phyloP scores from a whole-genome alignment of 2,329 filamentous ascomycete genomes.

The Zarea fungicola region DNA sequence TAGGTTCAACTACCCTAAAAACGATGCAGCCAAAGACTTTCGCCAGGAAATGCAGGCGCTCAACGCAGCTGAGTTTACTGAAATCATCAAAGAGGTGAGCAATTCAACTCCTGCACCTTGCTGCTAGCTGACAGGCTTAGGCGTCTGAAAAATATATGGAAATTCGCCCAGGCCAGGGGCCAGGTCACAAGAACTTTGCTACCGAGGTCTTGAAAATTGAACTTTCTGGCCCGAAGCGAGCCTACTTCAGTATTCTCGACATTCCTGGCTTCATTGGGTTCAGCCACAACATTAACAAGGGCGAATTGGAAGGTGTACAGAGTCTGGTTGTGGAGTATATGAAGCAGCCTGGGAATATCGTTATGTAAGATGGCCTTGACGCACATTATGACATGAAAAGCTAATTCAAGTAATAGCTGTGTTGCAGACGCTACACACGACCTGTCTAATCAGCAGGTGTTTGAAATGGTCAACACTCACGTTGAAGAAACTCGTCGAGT shows the following conservation, averaged over 20 bases:
- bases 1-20: slow-evolving; percentile 18
- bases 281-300: slow-evolving; percentile 21
- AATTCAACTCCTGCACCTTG: too few relatives aligned
- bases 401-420: slow-evolving; percentile 22
- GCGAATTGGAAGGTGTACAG: slow-evolving; percentile 25
- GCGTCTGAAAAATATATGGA: slow-evolving; percentile 26
- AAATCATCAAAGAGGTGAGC: slow-evolving; percentile 27
- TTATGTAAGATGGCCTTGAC: slow-evolving; percentile 29
- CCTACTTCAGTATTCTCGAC: slow-evolving; percentile 34
- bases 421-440: slow-evolving; percentile 28
- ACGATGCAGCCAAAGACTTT: slow-evolving; percentile 19
- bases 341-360: slow-evolving; percentile 29
- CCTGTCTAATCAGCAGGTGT: slow-evolving; percentile 26
- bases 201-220: slow-evolving; percentile 33
- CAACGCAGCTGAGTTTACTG: slow-evolving; percentile 23
- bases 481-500: slow-evolving; percentile 27
- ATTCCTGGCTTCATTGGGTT: slow-evolving; percentile 28
- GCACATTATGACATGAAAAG: too few relatives aligned
- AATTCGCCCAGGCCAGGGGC: slow-evolving; percentile 20
- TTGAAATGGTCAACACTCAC: slow-evolving; percentile 22
- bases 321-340: slow-evolving; percentile 32
- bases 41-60: slow-evolving; percentile 19
- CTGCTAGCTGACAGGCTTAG: too few relatives aligned
- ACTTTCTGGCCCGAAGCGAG: slow-evolving; percentile 29
- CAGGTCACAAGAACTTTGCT: slow-evolving; percentile 30